Evolutionary conservation across 2,329 filamentous ascomycete species (phyloP).

Genomic region (Phialophora verrucosa): DNA sequence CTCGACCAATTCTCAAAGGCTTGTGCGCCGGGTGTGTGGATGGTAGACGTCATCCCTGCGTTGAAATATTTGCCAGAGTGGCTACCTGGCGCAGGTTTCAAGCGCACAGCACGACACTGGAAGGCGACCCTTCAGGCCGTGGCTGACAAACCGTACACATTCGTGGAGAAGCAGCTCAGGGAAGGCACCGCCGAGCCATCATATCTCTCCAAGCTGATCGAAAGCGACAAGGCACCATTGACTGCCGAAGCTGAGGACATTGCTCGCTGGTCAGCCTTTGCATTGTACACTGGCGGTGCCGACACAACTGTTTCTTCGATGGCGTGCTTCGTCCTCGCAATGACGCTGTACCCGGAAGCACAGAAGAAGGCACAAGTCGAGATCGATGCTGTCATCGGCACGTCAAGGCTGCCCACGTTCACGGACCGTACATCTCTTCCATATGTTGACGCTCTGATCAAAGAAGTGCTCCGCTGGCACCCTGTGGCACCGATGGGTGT

Average conservation of each 20-base stretch:
- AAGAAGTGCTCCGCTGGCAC: slow-evolving; percentile 48
- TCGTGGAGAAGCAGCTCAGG: slow-evolving; percentile 51
- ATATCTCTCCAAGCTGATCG: slow-evolving; percentile 50
- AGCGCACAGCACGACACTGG: slow-evolving; percentile 50
- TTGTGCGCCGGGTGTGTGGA: slow-evolving; percentile 51
- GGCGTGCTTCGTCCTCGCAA: slow-evolving; percentile 57
- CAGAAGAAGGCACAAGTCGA: slow-evolving; percentile 53
- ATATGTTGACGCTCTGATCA: slow-evolving; percentile 48
- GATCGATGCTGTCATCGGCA: slow-evolving; percentile 50
- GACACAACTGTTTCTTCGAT: slow-evolving; percentile 54
- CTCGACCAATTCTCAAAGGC: slow-evolving; percentile 51
- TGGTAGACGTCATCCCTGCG: slow-evolving; percentile 55
- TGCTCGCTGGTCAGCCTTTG: slow-evolving; percentile 51
- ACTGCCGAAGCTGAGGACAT: slow-evolving; percentile 45
- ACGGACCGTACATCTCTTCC: slow-evolving; percentile 47
- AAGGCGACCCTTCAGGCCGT: slow-evolving; percentile 42
- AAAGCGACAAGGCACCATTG: slow-evolving; percentile 43
- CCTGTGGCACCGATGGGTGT: slow-evolving; percentile 45
- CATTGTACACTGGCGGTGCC: slow-evolving; percentile 52
- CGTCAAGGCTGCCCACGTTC: slow-evolving; percentile 46
- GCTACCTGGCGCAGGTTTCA: slow-evolving; percentile 55
- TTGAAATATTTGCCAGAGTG: slow-evolving; percentile 52
- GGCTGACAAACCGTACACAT: slow-evolving; percentile 51
- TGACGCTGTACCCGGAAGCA: slow-evolving; percentile 58
- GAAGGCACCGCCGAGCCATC: slow-evolving; percentile 45